phyloP scores from a whole-genome alignment of 495 filamentous ascomycete genomes.

The Penicillium coprophilum region DNA sequence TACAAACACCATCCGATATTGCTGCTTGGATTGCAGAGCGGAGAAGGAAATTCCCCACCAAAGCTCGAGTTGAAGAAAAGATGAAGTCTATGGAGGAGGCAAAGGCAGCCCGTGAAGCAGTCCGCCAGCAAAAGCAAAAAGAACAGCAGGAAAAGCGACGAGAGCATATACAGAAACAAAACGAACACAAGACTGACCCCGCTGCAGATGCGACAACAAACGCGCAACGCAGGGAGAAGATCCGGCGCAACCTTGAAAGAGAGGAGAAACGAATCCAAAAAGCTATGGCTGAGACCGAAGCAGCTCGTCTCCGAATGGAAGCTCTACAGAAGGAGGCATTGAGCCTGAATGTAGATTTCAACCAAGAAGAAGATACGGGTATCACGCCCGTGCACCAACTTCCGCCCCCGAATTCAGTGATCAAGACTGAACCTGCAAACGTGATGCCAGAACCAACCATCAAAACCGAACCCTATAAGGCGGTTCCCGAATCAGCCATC shows the following conservation, averaged over 20 bases:
- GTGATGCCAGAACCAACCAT: not conserved
- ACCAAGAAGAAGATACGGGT: not conserved
- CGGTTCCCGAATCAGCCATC: not conserved
- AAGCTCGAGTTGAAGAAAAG: conserved; percentile 55
- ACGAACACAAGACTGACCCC: conserved; percentile 27
- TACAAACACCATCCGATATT: conserved; percentile 65
- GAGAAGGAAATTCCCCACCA: conserved; percentile 73
- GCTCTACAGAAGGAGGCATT: conserved; percentile 31
- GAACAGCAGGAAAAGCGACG: conserved; percentile 29
- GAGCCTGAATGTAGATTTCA: conserved; percentile 5
- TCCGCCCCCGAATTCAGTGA: not conserved
- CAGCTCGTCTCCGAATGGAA: conserved; percentile 40
- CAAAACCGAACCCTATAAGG: not conserved
- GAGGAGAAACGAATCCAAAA: conserved; percentile 50
- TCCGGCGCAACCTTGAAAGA: conserved; percentile 45
- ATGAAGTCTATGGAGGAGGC: conserved; percentile 47
- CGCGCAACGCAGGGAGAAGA: conserved; percentile 51
- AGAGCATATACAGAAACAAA: conserved; percentile 26
- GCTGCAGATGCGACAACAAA: conserved; percentile 37
- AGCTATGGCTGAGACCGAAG: conserved; percentile 49
- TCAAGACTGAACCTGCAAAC: not conserved
- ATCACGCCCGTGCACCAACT: not conserved
- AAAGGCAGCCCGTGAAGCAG: conserved; percentile 40
- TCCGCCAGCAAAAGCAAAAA: conserved; percentile 31
- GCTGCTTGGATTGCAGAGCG: conserved; percentile 79